Percentiles rank a stretch among this genome's conserved stretches.
phyloP scores from a whole-genome alignment of 495 filamentous ascomycete genomes.

The Penicillium waksmanii region DNA sequence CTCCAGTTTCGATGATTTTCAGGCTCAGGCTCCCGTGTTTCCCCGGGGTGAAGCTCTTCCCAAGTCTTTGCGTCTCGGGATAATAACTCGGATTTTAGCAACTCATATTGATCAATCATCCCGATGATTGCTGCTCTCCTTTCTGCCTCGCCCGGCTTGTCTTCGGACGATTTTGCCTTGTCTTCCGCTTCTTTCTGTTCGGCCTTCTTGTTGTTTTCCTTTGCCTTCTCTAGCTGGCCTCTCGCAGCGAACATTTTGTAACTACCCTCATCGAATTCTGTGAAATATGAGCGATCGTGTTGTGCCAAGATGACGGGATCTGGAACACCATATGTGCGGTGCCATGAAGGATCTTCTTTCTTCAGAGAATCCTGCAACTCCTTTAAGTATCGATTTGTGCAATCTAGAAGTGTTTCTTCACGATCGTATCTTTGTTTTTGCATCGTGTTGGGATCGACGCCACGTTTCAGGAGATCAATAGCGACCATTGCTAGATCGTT shows the following conservation, averaged over 20 bases:
- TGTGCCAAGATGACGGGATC: slow-evolving; percentile 27
- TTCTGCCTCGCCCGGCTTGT: slow-evolving; percentile 42
- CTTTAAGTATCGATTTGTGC: slow-evolving; percentile 5
- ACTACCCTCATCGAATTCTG: slow-evolving; percentile 45
- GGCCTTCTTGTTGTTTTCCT: slow-evolving; percentile 13
- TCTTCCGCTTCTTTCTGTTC: slow-evolving; percentile 3
- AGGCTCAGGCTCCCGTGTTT: slow-evolving; percentile 28
- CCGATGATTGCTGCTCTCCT: slow-evolving; percentile 55
- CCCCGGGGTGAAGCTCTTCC: slow-evolving; percentile 59
- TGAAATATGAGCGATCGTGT: slow-evolving; percentile 47
- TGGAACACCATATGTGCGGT: slow-evolving; percentile 2
- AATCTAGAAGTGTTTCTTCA: neutral
- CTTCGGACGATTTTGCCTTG: neutral
- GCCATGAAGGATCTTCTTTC: neutral
- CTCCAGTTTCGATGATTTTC: neutral
- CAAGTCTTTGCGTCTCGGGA: slow-evolving; percentile 66
- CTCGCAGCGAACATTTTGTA: slow-evolving; percentile 55
- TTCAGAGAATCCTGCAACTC: slow-evolving; percentile 53
- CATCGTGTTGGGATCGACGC: slow-evolving; percentile 60
- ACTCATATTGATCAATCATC: slow-evolving; percentile 53
- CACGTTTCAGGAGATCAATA: slow-evolving; percentile 58
- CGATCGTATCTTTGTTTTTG: slow-evolving; percentile 30
- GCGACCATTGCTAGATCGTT: slow-evolving; percentile 54
- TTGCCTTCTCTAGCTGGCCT: slow-evolving; percentile 17
- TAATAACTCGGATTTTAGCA: slow-evolving; percentile 55